Evolutionary conservation across 2,329 filamentous ascomycete genomes (phyloP).

Genomic region (Aspergillus alliaceus): DNA sequence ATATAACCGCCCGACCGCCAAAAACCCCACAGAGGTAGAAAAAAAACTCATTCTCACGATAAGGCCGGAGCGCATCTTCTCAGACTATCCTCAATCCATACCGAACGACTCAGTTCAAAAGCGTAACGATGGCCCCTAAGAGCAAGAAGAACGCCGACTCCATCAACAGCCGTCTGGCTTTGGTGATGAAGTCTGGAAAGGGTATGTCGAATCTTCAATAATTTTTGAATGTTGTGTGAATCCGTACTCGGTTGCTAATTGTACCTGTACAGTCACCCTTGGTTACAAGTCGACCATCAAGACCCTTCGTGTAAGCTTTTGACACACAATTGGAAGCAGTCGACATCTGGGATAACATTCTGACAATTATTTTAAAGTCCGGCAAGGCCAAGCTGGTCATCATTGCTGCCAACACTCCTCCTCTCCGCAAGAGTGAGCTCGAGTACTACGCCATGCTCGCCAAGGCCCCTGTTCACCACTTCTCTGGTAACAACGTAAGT

Average conservation of each 20-base stretch:
- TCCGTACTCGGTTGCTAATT: constrained; percentile 7
- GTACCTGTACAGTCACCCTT: constrained; percentile 65
- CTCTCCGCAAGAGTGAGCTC: constrained; percentile 95
- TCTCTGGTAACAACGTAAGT: constrained; percentile 98
- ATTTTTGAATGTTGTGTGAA: neutral
- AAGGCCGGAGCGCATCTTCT: constrained; percentile 21
- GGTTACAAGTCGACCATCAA: constrained; percentile 91
- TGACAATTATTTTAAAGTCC: constrained; percentile 41
- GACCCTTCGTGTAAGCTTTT: constrained; percentile 63
- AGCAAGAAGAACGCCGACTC: constrained; percentile 78
- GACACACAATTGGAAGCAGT: neutral
- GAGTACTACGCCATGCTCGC: constrained; percentile 91
- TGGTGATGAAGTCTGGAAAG: constrained; percentile 64
- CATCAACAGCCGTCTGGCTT: constrained; percentile 70
- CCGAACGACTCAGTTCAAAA: constrained; percentile 28
- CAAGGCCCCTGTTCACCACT: constrained; percentile 97
- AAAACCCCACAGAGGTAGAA: constrained; percentile 17
- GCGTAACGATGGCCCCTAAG: constrained; percentile 63
- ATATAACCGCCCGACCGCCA: constrained; percentile 1
- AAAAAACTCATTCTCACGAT: constrained; percentile 3
- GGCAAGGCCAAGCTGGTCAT: constrained; percentile 99
- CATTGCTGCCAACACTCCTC: constrained; percentile 93
- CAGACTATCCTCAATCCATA: constrained; percentile 9
- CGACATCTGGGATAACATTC: neutral
- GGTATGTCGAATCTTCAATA: constrained; percentile 25